Percentiles rank a stretch among this genome's conserved stretches.
Evolutionary conservation across 176 grass and related monocot species (phyloP).

Genomic region (Carex littledalei): DNA sequence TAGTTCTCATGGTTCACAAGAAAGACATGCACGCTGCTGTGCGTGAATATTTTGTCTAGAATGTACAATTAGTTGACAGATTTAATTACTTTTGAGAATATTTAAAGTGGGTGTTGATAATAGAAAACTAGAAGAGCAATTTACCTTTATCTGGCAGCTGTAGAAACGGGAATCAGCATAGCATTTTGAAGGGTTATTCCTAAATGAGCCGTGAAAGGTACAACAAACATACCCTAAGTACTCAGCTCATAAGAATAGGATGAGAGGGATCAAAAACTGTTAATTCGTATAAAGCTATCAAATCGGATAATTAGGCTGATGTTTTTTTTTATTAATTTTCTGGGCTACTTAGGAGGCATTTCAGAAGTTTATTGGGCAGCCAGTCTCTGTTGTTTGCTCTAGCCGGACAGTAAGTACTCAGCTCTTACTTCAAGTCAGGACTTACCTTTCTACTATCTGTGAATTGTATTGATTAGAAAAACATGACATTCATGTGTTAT

Average conservation of each 20-base stretch:
- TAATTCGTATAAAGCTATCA: background rate
- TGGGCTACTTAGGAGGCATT: conserved; percentile 71
- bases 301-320: background rate
- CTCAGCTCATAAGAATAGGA: background rate
- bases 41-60: no score
- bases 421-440: background rate
- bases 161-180: no score
- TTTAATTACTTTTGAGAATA: no score
- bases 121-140: no score
- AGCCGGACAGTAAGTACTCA: conserved; percentile 69
- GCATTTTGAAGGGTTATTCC: no score
- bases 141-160: no score
- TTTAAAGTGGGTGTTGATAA: background rate
- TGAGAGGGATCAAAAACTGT: background rate
- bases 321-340: conserved; percentile 7
- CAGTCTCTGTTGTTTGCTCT: conserved; percentile 62
- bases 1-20: no score
- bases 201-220: background rate
- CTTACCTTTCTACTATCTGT: background rate
- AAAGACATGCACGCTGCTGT: no score
- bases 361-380: conserved; percentile 77
- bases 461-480: conserved; percentile 10
- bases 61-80: no score
- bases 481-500: background rate
- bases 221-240: background rate